phyloP scores from a whole-genome alignment of 2,329 filamentous ascomycete species.

The Sclerotiophoma versabilis region DNA sequence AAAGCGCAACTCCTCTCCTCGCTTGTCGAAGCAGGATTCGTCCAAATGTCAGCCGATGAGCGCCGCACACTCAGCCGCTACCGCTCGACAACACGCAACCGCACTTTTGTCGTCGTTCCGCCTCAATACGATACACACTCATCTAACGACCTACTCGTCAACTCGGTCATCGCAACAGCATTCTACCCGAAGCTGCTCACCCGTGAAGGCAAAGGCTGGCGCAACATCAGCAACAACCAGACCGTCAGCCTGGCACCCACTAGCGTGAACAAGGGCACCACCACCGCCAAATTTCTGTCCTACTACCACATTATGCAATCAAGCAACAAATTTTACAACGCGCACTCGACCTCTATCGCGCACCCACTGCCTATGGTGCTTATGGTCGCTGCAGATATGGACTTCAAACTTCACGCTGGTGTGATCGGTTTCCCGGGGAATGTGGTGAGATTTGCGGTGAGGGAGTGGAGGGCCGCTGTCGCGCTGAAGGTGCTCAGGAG shows the following conservation, averaged over 20 bases:
- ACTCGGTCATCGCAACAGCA: conserved; percentile 87
- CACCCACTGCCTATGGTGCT: conserved; percentile 76
- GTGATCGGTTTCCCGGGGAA: conserved; percentile 89
- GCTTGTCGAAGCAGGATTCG: conserved; percentile 83
- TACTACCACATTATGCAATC: conserved; percentile 99
- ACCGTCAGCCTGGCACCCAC: conserved; percentile 84
- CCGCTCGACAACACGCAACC: conserved; percentile 70
- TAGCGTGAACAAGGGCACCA: conserved; percentile 80
- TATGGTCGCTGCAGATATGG: conserved; percentile 81
- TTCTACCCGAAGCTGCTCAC: conserved; percentile 94
- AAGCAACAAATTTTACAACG: conserved; percentile 81
- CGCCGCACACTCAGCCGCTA: conserved; percentile 71
- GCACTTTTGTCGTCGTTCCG: conserved; percentile 85
- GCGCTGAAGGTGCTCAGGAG: conserved; percentile 82
- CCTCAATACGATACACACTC: conserved; percentile 76
- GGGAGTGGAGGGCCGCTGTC: conserved; percentile 89
- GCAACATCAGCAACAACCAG: conserved; percentile 93
- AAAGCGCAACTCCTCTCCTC: conserved; percentile 90
- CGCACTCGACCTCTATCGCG: conserved; percentile 72
- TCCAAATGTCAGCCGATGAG: conserved; percentile 77
- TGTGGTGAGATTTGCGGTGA: conserved; percentile 79
- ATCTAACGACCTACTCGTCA: conserved; percentile 78
- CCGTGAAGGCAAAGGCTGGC: conserved; percentile 83
- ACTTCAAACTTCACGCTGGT: conserved; percentile 89
- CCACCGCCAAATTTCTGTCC: conserved; percentile 76